Percentiles rank a stretch among this genome's conserved stretches.
Evolutionary conservation across 441 rosid species (phyloP).

Genomic region (Isatis lusitanica): DNA sequence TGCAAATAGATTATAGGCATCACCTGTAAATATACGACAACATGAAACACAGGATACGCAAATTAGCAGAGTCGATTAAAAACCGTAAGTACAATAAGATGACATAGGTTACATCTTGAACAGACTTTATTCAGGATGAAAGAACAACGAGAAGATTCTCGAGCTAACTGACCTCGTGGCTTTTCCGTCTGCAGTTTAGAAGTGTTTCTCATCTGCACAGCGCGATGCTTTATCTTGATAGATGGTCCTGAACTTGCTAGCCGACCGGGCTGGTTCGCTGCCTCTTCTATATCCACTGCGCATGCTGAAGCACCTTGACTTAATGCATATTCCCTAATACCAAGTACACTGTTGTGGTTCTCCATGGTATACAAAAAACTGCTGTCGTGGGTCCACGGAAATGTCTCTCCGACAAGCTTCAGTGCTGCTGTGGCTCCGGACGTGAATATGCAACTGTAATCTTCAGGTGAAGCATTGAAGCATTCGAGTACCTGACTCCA

Average conservation of each 20-base stretch:
- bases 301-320: constrained; percentile 75
- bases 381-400: constrained; percentile 78
- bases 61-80: background rate
- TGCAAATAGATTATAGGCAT: constrained; percentile 73
- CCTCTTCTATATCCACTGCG: constrained; percentile 73
- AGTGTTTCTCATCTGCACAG: constrained; percentile 59
- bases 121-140: constrained; percentile 4
- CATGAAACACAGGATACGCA: background rate
- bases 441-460: constrained; percentile 85
- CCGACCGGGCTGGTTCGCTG: constrained; percentile 30
- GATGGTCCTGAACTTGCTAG: constrained; percentile 33
- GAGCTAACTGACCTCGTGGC: constrained; percentile 46
- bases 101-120: constrained; percentile 4
- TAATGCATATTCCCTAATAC: constrained; percentile 98
- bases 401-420: constrained; percentile 89
- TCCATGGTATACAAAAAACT: constrained; percentile 81
- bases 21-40: constrained; percentile 52
- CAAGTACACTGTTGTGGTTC: constrained; percentile 96
- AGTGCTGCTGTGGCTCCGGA: constrained; percentile 93
- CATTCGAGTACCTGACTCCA: constrained; percentile 73
- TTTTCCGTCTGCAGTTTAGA: constrained; percentile 38
- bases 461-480: constrained; percentile 83
- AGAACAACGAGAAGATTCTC: background rate
- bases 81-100: background rate
- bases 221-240: constrained; percentile 51